phyloP scores from a whole-genome alignment of 1,139 yeast genomes.

The Pichia sp. region DNA sequence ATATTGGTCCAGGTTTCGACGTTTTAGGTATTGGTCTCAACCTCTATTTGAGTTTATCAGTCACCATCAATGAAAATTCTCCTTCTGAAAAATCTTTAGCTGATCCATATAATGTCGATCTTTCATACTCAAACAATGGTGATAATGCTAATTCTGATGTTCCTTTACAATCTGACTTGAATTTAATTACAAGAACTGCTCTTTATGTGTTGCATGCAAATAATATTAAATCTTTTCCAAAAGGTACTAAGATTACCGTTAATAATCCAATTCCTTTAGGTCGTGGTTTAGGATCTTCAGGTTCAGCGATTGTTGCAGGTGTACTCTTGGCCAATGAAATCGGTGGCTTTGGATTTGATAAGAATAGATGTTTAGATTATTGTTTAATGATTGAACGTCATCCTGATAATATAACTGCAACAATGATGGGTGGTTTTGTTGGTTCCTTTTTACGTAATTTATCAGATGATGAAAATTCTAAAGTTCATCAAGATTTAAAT shows the following conservation, averaged over 20 bases:
- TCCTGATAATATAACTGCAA: slow-evolving; percentile 97
- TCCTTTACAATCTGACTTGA: slow-evolving; percentile 68
- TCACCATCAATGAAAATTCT: slow-evolving; percentile 34
- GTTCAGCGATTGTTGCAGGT: slow-evolving; percentile 98
- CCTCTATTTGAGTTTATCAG: slow-evolving; percentile 64
- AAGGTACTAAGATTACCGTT: slow-evolving; percentile 77
- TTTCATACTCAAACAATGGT: slow-evolving; percentile 67
- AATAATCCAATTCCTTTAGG: slow-evolving; percentile 92
- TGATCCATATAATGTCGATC: slow-evolving; percentile 64
- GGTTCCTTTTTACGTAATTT: slow-evolving; percentile 89
- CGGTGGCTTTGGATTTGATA: slow-evolving; percentile 65
- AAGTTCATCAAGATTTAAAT: slow-evolving; percentile 77
- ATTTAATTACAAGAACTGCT: slow-evolving; percentile 88
- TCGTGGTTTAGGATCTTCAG: slow-evolving; percentile 96
- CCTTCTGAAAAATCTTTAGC: slow-evolving; percentile 40
- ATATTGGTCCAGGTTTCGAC: slow-evolving; percentile 97
- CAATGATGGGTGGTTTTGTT: slow-evolving; percentile 98
- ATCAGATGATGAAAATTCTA: slow-evolving; percentile 58
- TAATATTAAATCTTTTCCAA: slow-evolving; percentile 66
- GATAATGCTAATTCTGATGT: slow-evolving; percentile 56
- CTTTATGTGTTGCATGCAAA: slow-evolving; percentile 83
- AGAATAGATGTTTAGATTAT: slow-evolving; percentile 83
- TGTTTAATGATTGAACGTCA: slow-evolving; percentile 96
- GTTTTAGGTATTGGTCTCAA: slow-evolving; percentile 88
- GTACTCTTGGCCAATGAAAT: slow-evolving; percentile 85